phyloP scores from a whole-genome alignment of 257 asterid genomes.

The Solanum peruvianum region DNA sequence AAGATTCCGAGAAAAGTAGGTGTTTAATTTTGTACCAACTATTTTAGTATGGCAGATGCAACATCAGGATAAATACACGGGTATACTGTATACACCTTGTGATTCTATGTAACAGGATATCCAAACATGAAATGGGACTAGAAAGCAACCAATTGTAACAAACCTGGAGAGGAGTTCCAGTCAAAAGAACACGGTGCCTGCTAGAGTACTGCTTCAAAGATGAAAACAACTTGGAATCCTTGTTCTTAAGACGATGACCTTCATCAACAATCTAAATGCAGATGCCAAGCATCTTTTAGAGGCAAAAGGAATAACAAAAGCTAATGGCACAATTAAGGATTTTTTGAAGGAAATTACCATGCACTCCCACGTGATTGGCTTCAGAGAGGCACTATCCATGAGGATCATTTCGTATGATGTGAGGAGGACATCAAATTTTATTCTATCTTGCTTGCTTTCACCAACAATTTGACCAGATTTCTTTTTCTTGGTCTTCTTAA shows the following conservation, averaged over 20 bases:
- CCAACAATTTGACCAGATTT: slow-evolving; percentile 55
- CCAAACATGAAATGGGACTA: background rate
- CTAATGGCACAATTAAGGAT: background rate
- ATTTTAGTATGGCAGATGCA: background rate
- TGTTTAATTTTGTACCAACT: background rate
- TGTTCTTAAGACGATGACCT: slow-evolving; percentile 97
- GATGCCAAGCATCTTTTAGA: slow-evolving; percentile 3
- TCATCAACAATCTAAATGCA: slow-evolving; percentile 90
- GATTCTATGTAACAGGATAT: background rate
- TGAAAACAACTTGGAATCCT: slow-evolving; percentile 89
- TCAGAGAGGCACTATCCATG: slow-evolving; percentile 68
- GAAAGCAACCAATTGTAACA: background rate
- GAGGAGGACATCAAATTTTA: slow-evolving; percentile 93
- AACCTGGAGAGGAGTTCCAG: slow-evolving; percentile 99
- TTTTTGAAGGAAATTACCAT: slow-evolving; percentile 45
- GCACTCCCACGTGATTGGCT: slow-evolving; percentile 94
- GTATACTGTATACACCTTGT: background rate
- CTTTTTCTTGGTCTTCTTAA: slow-evolving; percentile 83
- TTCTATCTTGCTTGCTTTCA: slow-evolving; percentile 87
- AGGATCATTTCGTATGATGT: slow-evolving; percentile 97
- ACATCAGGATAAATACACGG: background rate
- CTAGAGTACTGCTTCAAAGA: slow-evolving; percentile 65
- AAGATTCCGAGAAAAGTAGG: background rate
- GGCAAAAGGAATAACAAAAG: slow-evolving; percentile 8
- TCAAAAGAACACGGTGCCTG: slow-evolving; percentile 86